These are phyloP conservation scores for Malus sieversii DNA, from an alignment of 306 rosid genomes.

Conservation along the genomic window DNA sequence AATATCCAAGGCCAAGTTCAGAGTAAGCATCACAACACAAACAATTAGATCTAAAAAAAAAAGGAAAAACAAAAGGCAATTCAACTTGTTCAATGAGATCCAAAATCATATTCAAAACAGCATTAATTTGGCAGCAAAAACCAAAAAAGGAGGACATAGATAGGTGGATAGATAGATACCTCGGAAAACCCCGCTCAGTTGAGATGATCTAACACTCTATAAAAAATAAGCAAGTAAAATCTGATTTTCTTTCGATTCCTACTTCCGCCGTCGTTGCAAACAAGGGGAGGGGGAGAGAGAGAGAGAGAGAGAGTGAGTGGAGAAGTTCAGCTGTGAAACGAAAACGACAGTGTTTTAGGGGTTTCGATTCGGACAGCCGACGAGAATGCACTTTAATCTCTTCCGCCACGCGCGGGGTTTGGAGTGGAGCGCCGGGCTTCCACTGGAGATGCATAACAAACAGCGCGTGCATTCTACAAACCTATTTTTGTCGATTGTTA, in stretches of 20 bases:
- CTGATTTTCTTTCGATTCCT: background rate
- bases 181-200: background rate
- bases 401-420: too few relatives aligned
- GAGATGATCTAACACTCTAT: background rate
- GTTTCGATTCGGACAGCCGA: conserved; percentile 27
- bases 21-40: background rate
- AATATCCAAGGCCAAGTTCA: background rate
- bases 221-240: too few relatives aligned
- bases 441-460: too few relatives aligned
- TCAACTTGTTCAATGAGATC: background rate
- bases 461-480: too few relatives aligned
- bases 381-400: background rate
- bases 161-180: background rate
- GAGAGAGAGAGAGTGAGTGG: too few relatives aligned
- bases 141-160: background rate
- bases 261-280: background rate
- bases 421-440: too few relatives aligned
- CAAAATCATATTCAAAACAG: background rate
- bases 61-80: background rate
- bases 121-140: background rate
- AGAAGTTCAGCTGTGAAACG: background rate
- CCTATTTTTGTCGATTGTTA: too few relatives aligned
- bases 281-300: background rate
- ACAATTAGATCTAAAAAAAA: background rate
- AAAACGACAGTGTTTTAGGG: conserved; percentile 8